Evolutionary conservation across 805 yeast species (phyloP).

Genomic region (Saccharomycopsis oosterbeekiorum): DNA sequence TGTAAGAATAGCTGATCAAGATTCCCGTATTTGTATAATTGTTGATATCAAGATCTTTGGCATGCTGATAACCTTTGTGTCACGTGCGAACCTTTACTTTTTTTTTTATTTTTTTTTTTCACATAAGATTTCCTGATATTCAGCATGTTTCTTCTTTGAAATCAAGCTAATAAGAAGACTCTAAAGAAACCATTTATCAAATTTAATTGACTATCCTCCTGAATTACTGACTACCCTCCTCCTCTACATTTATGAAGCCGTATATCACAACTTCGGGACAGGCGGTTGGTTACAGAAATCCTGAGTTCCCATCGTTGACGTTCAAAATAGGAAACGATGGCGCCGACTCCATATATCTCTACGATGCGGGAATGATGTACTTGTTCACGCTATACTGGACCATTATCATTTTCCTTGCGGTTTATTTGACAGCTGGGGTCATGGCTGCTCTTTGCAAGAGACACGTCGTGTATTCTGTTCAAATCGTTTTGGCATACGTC

Average conservation of each 20-base stretch:
- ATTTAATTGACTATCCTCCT: too few relatives aligned
- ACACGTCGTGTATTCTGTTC: conserved; percentile 29
- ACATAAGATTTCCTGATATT: too few relatives aligned
- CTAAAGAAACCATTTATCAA: too few relatives aligned
- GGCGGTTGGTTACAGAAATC: conserved; percentile 77
- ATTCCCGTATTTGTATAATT: not conserved
- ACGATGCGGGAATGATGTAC: conserved; percentile 69
- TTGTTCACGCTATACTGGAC: conserved; percentile 76
- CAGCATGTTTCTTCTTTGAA: too few relatives aligned
- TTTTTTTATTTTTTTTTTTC: not conserved
- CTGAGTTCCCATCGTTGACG: conserved; percentile 68
- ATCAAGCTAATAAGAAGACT: too few relatives aligned
- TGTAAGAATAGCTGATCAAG: not conserved
- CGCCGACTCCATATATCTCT: conserved; percentile 35
- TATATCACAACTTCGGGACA: conserved; percentile 40
- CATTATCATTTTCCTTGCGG: conserved; percentile 50
- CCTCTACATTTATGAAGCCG: conserved; percentile 18
- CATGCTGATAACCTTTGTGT: not conserved
- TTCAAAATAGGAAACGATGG: conserved; percentile 7
- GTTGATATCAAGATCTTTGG: too few relatives aligned
- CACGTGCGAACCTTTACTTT: not conserved
- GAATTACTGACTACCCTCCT: not conserved
- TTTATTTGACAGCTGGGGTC: conserved; percentile 56
- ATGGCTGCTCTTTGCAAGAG: conserved; percentile 47
- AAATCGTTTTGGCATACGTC: conserved; percentile 39